Evolutionary conservation across 768 basidiomycete species (phyloP), one percentile per base, ranked within the genome.

Genomic region (Favolaschia claudopus): DNA sequence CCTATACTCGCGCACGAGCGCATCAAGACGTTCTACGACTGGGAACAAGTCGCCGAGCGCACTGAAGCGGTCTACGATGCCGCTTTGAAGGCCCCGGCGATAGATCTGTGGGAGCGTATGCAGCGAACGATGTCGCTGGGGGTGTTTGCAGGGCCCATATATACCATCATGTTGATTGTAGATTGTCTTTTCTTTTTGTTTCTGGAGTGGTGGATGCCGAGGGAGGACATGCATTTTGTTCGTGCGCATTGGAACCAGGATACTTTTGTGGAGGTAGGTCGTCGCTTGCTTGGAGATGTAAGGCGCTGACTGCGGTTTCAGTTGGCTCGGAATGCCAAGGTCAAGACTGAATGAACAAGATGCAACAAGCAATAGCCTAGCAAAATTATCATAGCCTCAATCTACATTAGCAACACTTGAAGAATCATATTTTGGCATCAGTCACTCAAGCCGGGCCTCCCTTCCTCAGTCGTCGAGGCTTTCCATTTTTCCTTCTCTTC

Each of bases 171-270:
- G 36, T 76, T 97, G 37, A 79, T 95, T 27, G 92, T 99, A 1
- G 90, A 95, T 66, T 94, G 93, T 69, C 72, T 96, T 8, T 96
- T 97, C 74, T 95, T 93, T 71, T 68, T 87, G 64, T 77, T 93
- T 45, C 79, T 99, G 4, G 94, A 97, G 67, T 92, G 86, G 88
- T 88, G 87, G 79, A 82, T 87, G 69, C 96, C 96, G 0, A 77
- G 89, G 42, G 85, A 89, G 20, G 79, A 87, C 54, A 76, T 97
- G 49, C 92, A 96, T 71, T 87, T 84, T 63, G 95, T 93, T 0
- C 75, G 80, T 25, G 77, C 77, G 52, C 79, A 86, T 49, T 93
- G 92, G 91, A 77, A 88, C 53, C 63, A 72, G 33, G 69, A 72
- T 2, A 58, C 57, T n/a, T 81, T 81, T 58, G 65, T 62, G 48